Base-by-base conservation (phyloP, 2,329 filamentous ascomycete genomes). In the Epichloe coenophiala region DNA sequence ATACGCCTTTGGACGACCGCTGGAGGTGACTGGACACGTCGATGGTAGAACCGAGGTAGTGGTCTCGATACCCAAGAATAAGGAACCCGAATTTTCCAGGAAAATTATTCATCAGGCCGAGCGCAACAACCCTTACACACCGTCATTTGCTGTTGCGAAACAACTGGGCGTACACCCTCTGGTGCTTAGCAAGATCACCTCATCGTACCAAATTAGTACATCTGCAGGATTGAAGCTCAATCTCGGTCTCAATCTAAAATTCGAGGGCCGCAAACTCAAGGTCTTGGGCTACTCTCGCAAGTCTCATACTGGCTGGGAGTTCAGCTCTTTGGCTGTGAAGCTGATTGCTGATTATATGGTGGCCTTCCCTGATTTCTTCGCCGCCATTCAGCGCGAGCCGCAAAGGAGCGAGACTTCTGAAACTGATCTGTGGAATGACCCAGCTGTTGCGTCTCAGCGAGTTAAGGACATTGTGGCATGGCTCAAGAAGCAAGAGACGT, bases 221-320 rank as follows among this genome's bases (percentile, higher is more conserved):
- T 81, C 91, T 4, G 88, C 88, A 51, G 88, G 86, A 23, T 73
- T 89, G 52, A 86, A 87, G 59, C 76, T 95, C 55, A 98, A 98
- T 60, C 72, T 98, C 23, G 93, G 93, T 0, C 74, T 98, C 54
- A 98, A 98, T 61, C 76, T 98, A 57, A 98, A 98, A 66, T 98
- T 98, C 53, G 93, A 98, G 64, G 88, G 81, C 2, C 91, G 88
- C 69, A 95, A 96, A 68, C 77, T 90, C 59, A 98, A 98, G 70
- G 93, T 98, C 6, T 71, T 98, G 35, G 93, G 93, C 1, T 98
- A 96, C 67, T 95, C 91, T 23, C 85, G 89, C 59, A 93, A 93
- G 62, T 83, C 83, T 4, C 74, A 81, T 12, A 85, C 81, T 31
- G 93, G 94, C 6, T 98, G 94, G 94, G 93, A 98, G 66, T 98